phyloP scores from a whole-genome alignment of 164 flowering plant genomes.

The Malania oleifera region DNA sequence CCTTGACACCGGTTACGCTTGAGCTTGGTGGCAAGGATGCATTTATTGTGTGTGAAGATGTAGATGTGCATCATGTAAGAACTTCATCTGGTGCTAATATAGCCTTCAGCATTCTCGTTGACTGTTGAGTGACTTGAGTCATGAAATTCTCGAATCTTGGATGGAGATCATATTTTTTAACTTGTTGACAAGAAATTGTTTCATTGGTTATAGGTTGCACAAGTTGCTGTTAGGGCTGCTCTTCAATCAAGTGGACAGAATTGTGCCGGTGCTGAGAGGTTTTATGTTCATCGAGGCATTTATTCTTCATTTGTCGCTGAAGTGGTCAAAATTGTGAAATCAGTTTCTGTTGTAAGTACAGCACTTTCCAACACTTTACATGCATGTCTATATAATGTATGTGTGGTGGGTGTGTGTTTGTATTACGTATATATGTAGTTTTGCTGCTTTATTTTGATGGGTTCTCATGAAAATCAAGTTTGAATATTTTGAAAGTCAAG shows the following conservation, averaged over 20 bases:
- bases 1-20: constrained; percentile 85
- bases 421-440: too few relatives aligned
- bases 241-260: constrained; percentile 99
- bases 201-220: constrained; percentile 62
- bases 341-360: constrained; percentile 76
- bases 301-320: constrained; percentile 75
- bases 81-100: constrained; percentile 6
- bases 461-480: too few relatives aligned
- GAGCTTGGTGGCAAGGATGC: constrained; percentile 99
- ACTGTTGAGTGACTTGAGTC: constrained; percentile 12
- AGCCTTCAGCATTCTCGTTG: constrained; percentile 3
- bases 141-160: not conserved
- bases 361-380: not conserved
- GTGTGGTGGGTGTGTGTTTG: too few relatives aligned
- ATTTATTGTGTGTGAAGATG: constrained; percentile 97
- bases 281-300: constrained; percentile 81
- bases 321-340: constrained; percentile 75
- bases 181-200: constrained; percentile 2
- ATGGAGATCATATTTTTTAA: not conserved
- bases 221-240: constrained; percentile 87
- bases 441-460: too few relatives aligned
- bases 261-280: constrained; percentile 99
- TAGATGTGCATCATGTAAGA: constrained; percentile 81
- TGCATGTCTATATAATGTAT: too few relatives aligned
- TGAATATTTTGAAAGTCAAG: too few relatives aligned